Percentiles rank a stretch among this genome's conserved stretches.
These are phyloP conservation scores for Turritis glabra DNA, from an alignment of 345 rosid genomes.

Conservation along the genomic window DNA sequence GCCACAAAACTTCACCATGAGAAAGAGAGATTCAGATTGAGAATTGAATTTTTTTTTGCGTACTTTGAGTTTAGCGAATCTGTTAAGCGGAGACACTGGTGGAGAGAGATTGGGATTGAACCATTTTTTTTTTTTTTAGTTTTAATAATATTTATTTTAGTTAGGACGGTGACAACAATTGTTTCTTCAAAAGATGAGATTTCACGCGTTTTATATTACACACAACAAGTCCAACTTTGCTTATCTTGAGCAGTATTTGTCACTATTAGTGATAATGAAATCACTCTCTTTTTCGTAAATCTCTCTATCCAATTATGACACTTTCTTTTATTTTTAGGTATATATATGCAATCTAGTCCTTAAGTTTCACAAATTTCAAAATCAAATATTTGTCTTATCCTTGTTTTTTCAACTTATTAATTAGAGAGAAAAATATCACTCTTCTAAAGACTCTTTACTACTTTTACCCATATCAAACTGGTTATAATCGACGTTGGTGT, in stretches of 20 bases:
- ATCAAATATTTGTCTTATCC: too few relatives aligned
- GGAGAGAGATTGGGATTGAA: slow-evolving; percentile 18
- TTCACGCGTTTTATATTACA: slow-evolving; percentile 30
- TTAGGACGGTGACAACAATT: slow-evolving; percentile 32
- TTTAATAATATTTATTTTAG: neutral
- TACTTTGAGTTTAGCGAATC: slow-evolving; percentile 24
- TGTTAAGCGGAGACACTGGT: slow-evolving; percentile 32
- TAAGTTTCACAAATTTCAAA: too few relatives aligned
- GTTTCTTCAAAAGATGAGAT: slow-evolving; percentile 20
- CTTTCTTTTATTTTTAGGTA: neutral
- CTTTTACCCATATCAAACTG: too few relatives aligned
- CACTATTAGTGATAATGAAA: slow-evolving; percentile 27
- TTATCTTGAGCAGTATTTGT: slow-evolving; percentile 30
- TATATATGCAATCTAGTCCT: neutral
- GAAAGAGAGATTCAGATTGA: slow-evolving; percentile 38
- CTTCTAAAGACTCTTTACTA: too few relatives aligned
- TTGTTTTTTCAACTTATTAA: too few relatives aligned
- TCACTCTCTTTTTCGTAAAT: neutral
- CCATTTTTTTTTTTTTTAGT: neutral
- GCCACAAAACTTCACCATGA: slow-evolving; percentile 37
- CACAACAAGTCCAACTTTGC: slow-evolving; percentile 14
- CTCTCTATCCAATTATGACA: neutral
- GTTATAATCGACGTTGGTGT: too few relatives aligned
- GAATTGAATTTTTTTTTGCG: neutral
- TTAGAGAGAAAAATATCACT: too few relatives aligned